Percentiles rank a stretch among this genome's conserved stretches.
Evolutionary conservation across 352 stramenopile genomes (phyloP).

Genomic region (Pythium coloratum): DNA sequence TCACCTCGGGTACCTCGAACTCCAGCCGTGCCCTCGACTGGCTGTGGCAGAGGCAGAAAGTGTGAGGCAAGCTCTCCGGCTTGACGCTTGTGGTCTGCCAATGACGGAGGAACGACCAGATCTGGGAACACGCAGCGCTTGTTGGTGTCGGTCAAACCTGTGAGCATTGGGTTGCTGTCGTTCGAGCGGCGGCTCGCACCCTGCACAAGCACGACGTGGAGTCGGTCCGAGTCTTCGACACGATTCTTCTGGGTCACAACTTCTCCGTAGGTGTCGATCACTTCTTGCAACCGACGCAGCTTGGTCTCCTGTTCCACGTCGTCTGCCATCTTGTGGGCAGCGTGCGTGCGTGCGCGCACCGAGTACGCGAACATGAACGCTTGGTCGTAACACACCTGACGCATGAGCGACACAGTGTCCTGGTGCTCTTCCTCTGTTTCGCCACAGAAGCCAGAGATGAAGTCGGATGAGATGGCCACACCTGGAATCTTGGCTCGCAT

Average conservation of each 20-base stretch:
- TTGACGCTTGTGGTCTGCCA: slow-evolving; percentile 44
- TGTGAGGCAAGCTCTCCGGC: slow-evolving; percentile 36
- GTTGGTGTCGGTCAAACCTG: slow-evolving; percentile 86
- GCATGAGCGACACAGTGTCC: slow-evolving; percentile 91
- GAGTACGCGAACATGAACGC: slow-evolving; percentile 99
- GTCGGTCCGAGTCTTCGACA: slow-evolving; percentile 89
- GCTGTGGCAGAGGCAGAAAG: slow-evolving; percentile 48
- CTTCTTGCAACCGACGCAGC: slow-evolving; percentile 92
- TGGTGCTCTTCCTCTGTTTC: slow-evolving; percentile 98
- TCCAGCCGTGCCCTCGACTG: slow-evolving; percentile 25
- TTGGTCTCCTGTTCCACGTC: slow-evolving; percentile 95
- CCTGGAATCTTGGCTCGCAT: slow-evolving; percentile 85
- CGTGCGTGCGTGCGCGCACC: slow-evolving; percentile 95
- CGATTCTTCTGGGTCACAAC: slow-evolving; percentile 92
- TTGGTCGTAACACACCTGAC: slow-evolving; percentile 92
- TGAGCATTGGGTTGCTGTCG: slow-evolving; percentile 73
- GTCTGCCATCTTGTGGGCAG: slow-evolving; percentile 94
- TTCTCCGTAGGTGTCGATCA: slow-evolving; percentile 94
- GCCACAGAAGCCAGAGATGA: slow-evolving; percentile 98
- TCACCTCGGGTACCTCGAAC: slow-evolving; percentile 63
- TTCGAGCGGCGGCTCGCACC: slow-evolving; percentile 86
- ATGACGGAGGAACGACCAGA: slow-evolving; percentile 44
- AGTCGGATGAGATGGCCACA: slow-evolving; percentile 93
- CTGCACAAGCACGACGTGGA: slow-evolving; percentile 97
- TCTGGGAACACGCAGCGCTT: slow-evolving; percentile 88